Evolutionary conservation across 2,329 filamentous ascomycete species (phyloP).

Genomic region (Coniosporium tulheliwenetii): DNA sequence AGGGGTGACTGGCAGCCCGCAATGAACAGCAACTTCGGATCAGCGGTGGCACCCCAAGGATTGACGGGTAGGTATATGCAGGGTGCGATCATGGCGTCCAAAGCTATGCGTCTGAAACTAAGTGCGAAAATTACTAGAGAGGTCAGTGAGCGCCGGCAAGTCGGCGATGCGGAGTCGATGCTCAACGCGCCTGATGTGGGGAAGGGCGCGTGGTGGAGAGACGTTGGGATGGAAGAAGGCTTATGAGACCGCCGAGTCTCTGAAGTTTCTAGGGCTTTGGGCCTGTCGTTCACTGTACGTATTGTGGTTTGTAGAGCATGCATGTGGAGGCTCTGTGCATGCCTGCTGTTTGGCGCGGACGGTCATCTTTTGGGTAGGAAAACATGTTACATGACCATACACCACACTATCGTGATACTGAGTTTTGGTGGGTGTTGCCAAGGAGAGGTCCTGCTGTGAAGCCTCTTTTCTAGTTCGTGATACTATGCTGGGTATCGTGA

Average conservation of each 20-base stretch:
- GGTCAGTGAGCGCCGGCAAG: constrained; percentile 75
- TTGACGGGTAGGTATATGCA: constrained; percentile 37
- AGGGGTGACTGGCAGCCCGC: constrained; percentile 45
- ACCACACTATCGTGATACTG: too few species aligned
- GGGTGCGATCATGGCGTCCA: constrained; percentile 21
- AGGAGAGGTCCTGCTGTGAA: too few species aligned
- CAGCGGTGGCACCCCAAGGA: constrained; percentile 22
- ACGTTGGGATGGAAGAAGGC: constrained; percentile 33
- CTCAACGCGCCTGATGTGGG: constrained; percentile 36
- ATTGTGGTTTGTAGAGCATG: too few species aligned
- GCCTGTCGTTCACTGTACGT: too few species aligned
- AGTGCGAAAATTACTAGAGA: constrained; percentile 41
- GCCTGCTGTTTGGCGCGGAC: too few species aligned
- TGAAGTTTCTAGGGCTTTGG: too few species aligned
- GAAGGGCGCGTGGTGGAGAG: constrained; percentile 26
- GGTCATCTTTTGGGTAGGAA: too few species aligned
- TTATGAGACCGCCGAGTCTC: constrained; percentile 12
- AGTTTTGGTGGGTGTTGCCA: too few species aligned
- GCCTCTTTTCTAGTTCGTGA: too few species aligned
- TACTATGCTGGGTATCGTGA: too few species aligned
- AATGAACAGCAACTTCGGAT: constrained; percentile 9
- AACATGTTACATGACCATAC: too few species aligned
- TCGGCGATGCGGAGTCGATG: constrained; percentile 72
- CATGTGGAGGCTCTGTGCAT: too few species aligned
- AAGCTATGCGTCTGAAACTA: constrained; percentile 49